These are phyloP conservation scores for Persicaria tinctoria DNA, from an alignment of 148 eudicot species.

Conservation along the genomic window DNA sequence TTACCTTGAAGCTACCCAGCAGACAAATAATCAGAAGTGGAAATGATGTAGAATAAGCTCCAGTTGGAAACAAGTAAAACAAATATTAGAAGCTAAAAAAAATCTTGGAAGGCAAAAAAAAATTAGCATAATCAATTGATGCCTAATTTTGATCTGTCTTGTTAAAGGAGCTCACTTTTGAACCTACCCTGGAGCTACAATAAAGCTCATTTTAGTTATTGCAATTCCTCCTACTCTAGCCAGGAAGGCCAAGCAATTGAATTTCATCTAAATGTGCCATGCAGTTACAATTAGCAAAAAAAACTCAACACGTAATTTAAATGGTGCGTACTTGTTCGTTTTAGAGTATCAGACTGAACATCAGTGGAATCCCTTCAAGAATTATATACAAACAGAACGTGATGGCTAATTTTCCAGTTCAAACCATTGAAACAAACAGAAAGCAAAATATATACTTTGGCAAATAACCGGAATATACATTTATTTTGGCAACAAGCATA, in stretches of 20 bases:
- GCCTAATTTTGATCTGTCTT: conserved; percentile 4
- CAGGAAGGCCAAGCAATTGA: neutral
- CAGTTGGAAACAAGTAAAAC: too few relatives aligned
- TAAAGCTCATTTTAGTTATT: neutral
- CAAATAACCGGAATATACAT: neutral
- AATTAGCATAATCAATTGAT: neutral
- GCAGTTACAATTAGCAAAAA: neutral
- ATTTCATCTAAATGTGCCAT: neutral
- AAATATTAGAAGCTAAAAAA: neutral
- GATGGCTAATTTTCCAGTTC: neutral
- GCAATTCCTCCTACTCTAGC: neutral
- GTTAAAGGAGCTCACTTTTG: neutral
- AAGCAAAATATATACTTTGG: neutral
- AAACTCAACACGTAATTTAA: too few relatives aligned
- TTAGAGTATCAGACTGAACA: too few relatives aligned
- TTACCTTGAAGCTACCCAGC: conserved; percentile 43
- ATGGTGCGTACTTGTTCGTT: too few relatives aligned
- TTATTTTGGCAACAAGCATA: conserved; percentile 13
- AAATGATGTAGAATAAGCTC: neutral
- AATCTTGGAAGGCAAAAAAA: neutral
- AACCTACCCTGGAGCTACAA: neutral
- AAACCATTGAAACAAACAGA: neutral
- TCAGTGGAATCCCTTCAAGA: too few relatives aligned
- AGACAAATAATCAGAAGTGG: neutral
- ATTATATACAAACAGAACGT: too few relatives aligned